Conservation (phyloP, 2,329 filamentous ascomycete genomes). For the Rachicladosporium sp. region DNA sequence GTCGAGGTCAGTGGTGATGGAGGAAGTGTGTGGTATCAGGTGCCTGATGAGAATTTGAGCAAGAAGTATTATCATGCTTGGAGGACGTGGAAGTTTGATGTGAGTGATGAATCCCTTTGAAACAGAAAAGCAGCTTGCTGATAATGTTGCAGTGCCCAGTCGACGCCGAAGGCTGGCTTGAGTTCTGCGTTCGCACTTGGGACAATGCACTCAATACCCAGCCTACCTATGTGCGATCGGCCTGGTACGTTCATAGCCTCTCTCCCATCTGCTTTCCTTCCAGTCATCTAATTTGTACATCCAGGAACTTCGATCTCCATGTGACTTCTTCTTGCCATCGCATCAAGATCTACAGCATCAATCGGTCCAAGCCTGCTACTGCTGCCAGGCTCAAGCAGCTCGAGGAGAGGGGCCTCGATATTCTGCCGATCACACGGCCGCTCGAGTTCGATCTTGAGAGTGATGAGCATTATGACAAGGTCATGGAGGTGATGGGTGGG, state of each 20-base stretch:
- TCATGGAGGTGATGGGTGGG: conserved; percentile 10
- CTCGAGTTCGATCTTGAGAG: conserved; percentile 20
- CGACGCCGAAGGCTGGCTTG: conserved; percentile 49
- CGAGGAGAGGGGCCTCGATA: conserved; percentile 19
- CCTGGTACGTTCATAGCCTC: conserved; percentile 28
- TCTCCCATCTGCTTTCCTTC: neutral
- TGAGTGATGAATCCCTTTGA: conserved; percentile 15
- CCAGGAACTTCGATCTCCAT: conserved; percentile 27
- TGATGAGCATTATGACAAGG: conserved; percentile 21
- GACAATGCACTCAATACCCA: conserved; percentile 52
- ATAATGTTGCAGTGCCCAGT: conserved; percentile 26
- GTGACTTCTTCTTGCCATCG: conserved; percentile 28
- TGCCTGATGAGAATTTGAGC: conserved; percentile 41
- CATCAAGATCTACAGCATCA: conserved; percentile 26
- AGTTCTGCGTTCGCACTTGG: conserved; percentile 48
- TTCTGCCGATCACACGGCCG: conserved; percentile 24
- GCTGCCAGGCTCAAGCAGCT: conserved; percentile 18
- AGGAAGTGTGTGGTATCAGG: conserved; percentile 49
- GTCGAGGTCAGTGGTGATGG: conserved; percentile 55
- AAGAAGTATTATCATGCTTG: conserved; percentile 45
- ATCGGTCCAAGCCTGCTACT: conserved; percentile 21
- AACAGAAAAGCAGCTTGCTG: too few relatives aligned
- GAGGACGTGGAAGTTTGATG: conserved; percentile 43
- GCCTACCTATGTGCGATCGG: conserved; percentile 40
- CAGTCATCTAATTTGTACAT: neutral